A percentile compares a stretch with the other conserved stretches of the same genome.
Evolutionary conservation across 768 basidiomycete species (phyloP).

Genomic region (Suillus plorans): DNA sequence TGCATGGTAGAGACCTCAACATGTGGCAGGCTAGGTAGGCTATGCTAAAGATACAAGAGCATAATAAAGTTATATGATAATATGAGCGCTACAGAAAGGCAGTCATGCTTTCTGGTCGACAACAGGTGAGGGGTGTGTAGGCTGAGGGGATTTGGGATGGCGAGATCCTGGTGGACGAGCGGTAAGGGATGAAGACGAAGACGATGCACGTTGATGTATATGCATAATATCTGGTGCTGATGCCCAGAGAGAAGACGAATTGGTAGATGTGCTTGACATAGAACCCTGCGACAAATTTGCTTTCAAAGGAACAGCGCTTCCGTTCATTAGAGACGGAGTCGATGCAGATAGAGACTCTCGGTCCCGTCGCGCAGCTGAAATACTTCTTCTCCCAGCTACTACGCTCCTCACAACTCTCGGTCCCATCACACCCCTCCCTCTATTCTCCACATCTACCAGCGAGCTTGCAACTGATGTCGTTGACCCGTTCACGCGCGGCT

Average conservation of each 20-base stretch:
- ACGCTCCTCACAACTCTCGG: constrained; percentile 59
- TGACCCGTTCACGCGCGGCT: constrained; percentile 52
- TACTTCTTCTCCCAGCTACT: constrained; percentile 45
- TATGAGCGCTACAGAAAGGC: background rate
- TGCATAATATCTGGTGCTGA: constrained; percentile 27
- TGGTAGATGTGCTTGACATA: constrained; percentile 8
- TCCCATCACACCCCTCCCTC: constrained; percentile 30
- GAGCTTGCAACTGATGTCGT: constrained; percentile 47
- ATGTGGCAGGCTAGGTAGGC: background rate
- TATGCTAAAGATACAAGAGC: constrained; percentile 24
- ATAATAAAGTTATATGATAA: constrained; percentile 23
- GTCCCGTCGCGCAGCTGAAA: constrained; percentile 33
- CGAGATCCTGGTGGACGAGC: constrained; percentile 13
- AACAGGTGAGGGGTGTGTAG: constrained; percentile 13
- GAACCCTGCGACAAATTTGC: constrained; percentile 16
- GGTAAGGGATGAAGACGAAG: constrained; percentile 10
- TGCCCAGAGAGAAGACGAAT: constrained; percentile 17
- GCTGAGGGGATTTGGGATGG: constrained; percentile 13
- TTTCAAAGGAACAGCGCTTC: constrained; percentile 23
- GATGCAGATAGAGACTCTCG: constrained; percentile 16
- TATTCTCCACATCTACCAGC: constrained; percentile 20
- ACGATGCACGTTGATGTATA: constrained; percentile 12
- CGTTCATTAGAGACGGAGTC: constrained; percentile 21
- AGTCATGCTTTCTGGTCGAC: constrained; percentile 28
- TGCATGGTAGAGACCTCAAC: constrained; percentile 2